phyloP scores from a whole-genome alignment of 805 yeast genomes.

The Ogataea glucozyma region DNA sequence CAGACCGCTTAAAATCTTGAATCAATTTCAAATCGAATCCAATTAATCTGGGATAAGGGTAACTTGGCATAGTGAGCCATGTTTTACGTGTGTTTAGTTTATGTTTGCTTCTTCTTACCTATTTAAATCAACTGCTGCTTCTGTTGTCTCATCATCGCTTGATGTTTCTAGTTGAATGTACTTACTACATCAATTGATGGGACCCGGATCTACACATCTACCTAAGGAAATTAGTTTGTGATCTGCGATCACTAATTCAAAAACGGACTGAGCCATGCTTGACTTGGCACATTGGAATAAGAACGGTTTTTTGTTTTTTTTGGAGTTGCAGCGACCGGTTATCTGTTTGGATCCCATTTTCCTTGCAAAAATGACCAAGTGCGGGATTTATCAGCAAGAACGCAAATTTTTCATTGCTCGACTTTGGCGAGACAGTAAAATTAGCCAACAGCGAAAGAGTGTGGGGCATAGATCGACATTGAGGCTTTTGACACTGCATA shows the following conservation, averaged over 20 bases:
- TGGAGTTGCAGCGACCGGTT: slow-evolving; percentile 1
- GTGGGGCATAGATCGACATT: too few species aligned
- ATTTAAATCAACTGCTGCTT: slow-evolving; percentile 6
- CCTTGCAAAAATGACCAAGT: slow-evolving; percentile 5
- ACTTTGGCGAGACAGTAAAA: too few species aligned
- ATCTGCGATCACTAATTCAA: too few species aligned
- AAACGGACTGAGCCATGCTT: too few species aligned
- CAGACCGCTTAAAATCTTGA: slow-evolving; percentile 41
- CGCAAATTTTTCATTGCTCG: not conserved
- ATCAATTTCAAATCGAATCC: slow-evolving; percentile 1
- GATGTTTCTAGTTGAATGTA: not conserved
- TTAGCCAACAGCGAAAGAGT: not conserved
- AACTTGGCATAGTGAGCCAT: slow-evolving; percentile 1
- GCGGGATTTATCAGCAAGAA: slow-evolving; percentile 5
- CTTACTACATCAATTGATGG: too few species aligned
- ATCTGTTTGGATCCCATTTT: slow-evolving; percentile 6
- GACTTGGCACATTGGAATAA: not conserved
- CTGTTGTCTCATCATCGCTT: not conserved
- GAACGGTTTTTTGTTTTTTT: slow-evolving; percentile 1
- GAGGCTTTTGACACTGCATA: too few species aligned
- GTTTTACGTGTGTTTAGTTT: slow-evolving; percentile 5
- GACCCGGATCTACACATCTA: too few species aligned
- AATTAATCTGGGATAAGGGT: not conserved
- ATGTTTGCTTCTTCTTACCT: slow-evolving; percentile 8
- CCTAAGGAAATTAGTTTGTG: too few species aligned